phyloP scores from a whole-genome alignment of 2,329 filamentous ascomycete genomes.

The Aspergillus sp. region DNA sequence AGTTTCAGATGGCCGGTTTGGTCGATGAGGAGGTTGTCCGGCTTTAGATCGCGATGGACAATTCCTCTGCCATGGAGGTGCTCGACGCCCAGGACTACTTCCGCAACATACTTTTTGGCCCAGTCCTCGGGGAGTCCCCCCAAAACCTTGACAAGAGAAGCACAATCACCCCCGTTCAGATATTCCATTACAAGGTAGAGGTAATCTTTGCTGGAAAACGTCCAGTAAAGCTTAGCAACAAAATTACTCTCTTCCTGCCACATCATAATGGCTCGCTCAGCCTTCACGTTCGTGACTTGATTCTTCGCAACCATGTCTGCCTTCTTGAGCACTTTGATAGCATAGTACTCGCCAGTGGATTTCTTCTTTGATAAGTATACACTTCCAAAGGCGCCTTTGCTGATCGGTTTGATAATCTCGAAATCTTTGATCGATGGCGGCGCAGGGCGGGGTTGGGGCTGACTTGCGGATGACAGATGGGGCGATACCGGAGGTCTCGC shows the following conservation, averaged over 20 bases:
- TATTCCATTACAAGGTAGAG: constrained; percentile 99
- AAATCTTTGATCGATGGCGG: constrained; percentile 98
- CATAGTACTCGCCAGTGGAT: constrained; percentile 95
- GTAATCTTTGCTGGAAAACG: constrained; percentile 98
- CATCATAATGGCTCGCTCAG: constrained; percentile 99
- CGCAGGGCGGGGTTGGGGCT: constrained; percentile 81
- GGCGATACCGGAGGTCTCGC: constrained; percentile 74
- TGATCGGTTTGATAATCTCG: constrained; percentile 99
- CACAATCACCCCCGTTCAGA: constrained; percentile 94
- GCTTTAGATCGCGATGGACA: constrained; percentile 94
- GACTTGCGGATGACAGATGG: constrained; percentile 70
- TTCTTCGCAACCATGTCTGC: constrained; percentile 99
- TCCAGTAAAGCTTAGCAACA: constrained; percentile 98
- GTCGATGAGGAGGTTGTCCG: constrained; percentile 95
- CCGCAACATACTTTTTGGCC: constrained; percentile 95
- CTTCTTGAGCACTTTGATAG: constrained; percentile 97
- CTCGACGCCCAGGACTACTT: constrained; percentile 95
- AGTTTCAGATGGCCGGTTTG: constrained; percentile 94
- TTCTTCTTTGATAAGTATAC: constrained; percentile 99
- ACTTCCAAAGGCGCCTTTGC: constrained; percentile 96
- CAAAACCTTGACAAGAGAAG: constrained; percentile 90
- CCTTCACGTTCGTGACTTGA: constrained; percentile 98
- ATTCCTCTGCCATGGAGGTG: constrained; percentile 92
- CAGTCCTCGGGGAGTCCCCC: constrained; percentile 93
- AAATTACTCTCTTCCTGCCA: constrained; percentile 99